Evolutionary conservation across 176 grass and related monocot genomes (phyloP).

Genomic region (Aegilops umbellulata): DNA sequence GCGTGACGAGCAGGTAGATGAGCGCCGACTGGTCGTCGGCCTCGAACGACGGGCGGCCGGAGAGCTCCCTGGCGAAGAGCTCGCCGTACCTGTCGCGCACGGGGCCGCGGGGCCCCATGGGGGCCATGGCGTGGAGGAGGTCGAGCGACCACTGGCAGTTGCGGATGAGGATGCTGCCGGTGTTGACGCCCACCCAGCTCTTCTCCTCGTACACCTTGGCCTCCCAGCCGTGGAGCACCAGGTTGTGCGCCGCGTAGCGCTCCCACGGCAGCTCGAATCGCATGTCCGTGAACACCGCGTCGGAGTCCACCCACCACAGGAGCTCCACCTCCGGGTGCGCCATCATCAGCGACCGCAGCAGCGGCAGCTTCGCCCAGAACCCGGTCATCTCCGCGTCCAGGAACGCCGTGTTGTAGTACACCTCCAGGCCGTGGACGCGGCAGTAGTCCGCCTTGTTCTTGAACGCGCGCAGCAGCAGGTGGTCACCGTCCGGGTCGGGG

Average conservation of each 20-base stretch:
- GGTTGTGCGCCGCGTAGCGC: constrained; percentile 65
- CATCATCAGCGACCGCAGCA: constrained; percentile 80
- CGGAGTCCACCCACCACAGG: constrained; percentile 94
- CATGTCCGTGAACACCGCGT: constrained; percentile 91
- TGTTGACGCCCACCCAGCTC: constrained; percentile 81
- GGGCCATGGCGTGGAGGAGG: constrained; percentile 70
- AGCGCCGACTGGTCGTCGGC: constrained; percentile 95
- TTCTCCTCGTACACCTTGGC: constrained; percentile 72
- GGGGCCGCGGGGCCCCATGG: constrained; percentile 73
- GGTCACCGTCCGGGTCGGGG: constrained; percentile 67
- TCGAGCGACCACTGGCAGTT: constrained; percentile 97
- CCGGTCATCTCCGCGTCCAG: constrained; percentile 84
- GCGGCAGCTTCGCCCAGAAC: constrained; percentile 92
- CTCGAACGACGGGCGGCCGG: constrained; percentile 73
- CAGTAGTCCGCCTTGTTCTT: constrained; percentile 98
- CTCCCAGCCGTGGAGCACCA: constrained; percentile 78
- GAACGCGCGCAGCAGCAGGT: constrained; percentile 72
- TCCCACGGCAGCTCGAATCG: constrained; percentile 71
- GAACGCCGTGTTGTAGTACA: constrained; percentile 88
- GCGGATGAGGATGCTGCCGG: constrained; percentile 85
- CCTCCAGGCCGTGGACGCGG: constrained; percentile 78
- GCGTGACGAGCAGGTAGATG: constrained; percentile 72
- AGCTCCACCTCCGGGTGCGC: constrained; percentile 91
- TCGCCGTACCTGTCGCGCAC: constrained; percentile 64
- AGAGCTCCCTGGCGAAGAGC: constrained; percentile 54